Base-by-base conservation (phyloP, 2,329 filamentous ascomycete species). In the Neopestalotiopsis rosae region DNA sequence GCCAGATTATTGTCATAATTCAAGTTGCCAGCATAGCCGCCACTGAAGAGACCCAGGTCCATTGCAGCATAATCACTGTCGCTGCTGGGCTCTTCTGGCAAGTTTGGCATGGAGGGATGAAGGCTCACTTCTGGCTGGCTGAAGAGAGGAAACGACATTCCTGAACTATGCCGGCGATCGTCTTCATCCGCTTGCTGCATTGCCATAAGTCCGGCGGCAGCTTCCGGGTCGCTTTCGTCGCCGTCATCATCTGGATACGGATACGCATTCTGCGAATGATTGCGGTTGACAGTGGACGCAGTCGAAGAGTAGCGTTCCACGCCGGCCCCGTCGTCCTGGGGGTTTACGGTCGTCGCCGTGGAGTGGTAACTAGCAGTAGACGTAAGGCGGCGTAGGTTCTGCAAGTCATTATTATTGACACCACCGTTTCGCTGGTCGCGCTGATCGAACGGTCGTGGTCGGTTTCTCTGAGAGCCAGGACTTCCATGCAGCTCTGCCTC, bases 221-320 rank as follows among this genome's bases (percentile, higher is more conserved):
- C 95, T 79, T 98, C 95, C 0, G 92, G 90, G 76, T 98, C 95
- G 76, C 94, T 97, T 64, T 97, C 94, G 67, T 95, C 92, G 13
- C 86, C 86, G 34, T 86, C 83, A 45, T 85, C 81, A 71, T 79
- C 73, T n/a, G 63, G 49, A 72, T 81, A 79, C 1, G 79, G 74
- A 3, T 79, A 76, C 1, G 79, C 76, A n/a, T 79, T 79, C 38
- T 75, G 75, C n/a, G 74, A 78, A 69, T 73, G 74, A 65, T 79
- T 81, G 64, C 80, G 78, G 69, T 79, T 80, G 13, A 82, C 68
- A 4, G 79, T 81, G 10, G 83, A 83, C 4, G 82, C 80, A 70
- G 79, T 82, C 3, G 82, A 84, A 1, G 78, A 78, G 69, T 81
- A 81, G 4, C 81, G 79, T 66, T 79, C 77, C 13, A 82, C 78